A percentile compares a stretch with the other conserved stretches of the same genome.
Conservation (phyloP, 2,329 filamentous ascomycete genomes). For the Colletotrichum higginsianum region DNA sequence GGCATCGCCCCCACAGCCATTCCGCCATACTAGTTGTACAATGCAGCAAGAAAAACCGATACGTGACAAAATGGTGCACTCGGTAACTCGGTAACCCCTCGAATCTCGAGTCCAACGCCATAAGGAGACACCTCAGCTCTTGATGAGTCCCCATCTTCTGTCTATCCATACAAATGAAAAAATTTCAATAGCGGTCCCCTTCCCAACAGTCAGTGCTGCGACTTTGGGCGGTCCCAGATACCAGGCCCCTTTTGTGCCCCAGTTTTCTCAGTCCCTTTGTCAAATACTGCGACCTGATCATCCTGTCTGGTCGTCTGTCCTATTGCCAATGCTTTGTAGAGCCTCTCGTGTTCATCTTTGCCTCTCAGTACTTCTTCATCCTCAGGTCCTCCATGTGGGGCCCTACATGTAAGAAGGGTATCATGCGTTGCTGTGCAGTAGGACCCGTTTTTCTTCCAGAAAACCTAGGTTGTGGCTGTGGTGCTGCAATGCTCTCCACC, state of each 20-base stretch:
- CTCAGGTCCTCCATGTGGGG: not conserved
- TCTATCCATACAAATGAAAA: conserved; percentile 48
- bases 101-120: conserved; percentile 33
- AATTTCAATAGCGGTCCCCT: conserved; percentile 5
- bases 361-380: not conserved
- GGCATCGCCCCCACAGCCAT: not conserved
- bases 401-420: not conserved
- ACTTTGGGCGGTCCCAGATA: conserved; percentile 39
- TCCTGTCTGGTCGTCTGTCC: not conserved
- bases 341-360: conserved; percentile 28
- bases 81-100: not conserved
- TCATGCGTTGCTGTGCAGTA: conserved; percentile 12
- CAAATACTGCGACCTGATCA: not conserved
- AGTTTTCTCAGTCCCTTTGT: conserved; percentile 1
- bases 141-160: conserved; percentile 60
- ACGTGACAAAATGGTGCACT: conserved; percentile 4
- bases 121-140: conserved; percentile 70
- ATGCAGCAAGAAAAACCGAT: conserved; percentile 21
- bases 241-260: conserved; percentile 18
- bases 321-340: not conserved
- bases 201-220: conserved; percentile 22
- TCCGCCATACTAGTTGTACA: conserved; percentile 24
- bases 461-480: not conserved
- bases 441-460: conserved; percentile 11
- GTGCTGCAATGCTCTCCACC: conserved; percentile 13